These are phyloP conservation scores for Eucalyptus sp. DNA, from an alignment of 345 rosid genomes.

Conservation along the genomic window DNA sequence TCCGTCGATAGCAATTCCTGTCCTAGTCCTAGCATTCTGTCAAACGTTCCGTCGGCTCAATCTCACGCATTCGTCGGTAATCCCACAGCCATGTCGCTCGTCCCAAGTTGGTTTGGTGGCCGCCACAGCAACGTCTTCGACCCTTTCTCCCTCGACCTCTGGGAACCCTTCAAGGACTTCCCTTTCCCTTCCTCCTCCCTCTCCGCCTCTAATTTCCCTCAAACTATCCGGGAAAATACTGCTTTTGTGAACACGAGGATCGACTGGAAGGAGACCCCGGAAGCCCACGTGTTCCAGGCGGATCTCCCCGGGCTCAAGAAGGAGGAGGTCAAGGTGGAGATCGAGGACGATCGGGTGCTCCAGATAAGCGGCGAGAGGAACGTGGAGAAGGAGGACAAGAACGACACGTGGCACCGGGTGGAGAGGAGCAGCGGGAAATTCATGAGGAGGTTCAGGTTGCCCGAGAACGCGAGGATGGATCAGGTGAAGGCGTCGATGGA, in stretches of 20 bases:
- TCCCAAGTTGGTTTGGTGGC: conserved; percentile 7
- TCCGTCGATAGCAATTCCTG: not conserved
- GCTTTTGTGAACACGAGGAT: not conserved
- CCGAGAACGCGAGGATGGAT: conserved; percentile 5
- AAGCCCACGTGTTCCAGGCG: conserved; percentile 11
- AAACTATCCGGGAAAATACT: not conserved
- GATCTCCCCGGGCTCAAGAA: conserved; percentile 20
- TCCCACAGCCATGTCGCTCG: conserved; percentile 2
- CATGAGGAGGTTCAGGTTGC: conserved; percentile 12
- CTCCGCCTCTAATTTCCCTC: not conserved
- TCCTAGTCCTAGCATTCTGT: not conserved
- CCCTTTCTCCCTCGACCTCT: conserved; percentile 14
- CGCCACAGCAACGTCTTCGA: not conserved
- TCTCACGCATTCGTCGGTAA: not conserved
- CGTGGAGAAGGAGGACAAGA: conserved; percentile 18
- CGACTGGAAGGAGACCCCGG: conserved; percentile 19
- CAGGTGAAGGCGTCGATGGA: conserved; percentile 14
- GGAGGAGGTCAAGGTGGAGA: conserved; percentile 14
- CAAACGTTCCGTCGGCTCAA: not conserved
- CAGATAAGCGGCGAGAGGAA: conserved; percentile 14
- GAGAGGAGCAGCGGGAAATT: conserved; percentile 17
- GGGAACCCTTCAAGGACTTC: conserved; percentile 6
- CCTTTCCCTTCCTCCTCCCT: not conserved
- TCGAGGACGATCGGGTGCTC: conserved; percentile 11
- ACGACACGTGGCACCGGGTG: conserved; percentile 7